phyloP scores from a whole-genome alignment of 805 yeast genomes.

The Cyberlindnera americana region DNA sequence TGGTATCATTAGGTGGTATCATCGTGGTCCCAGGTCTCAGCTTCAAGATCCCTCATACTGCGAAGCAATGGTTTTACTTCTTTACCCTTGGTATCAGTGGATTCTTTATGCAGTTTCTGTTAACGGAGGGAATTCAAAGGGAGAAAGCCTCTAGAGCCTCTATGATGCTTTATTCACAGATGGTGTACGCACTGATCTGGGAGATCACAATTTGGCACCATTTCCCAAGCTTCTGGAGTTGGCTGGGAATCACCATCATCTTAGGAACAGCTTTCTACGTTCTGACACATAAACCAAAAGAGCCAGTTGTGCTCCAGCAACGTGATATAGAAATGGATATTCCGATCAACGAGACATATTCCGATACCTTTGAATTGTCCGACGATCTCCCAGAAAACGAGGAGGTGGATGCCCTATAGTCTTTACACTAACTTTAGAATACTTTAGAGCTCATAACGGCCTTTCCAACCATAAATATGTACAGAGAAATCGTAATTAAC shows the following conservation, averaged over 20 bases:
- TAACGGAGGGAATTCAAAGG: constrained; percentile 80
- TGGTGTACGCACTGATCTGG: constrained; percentile 75
- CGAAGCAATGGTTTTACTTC: constrained; percentile 64
- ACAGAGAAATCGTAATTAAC: too few relatives aligned
- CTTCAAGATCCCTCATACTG: constrained; percentile 58
- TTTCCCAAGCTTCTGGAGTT: constrained; percentile 64
- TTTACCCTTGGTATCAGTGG: constrained; percentile 68
- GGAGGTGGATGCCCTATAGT: too few relatives aligned
- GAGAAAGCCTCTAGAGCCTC: constrained; percentile 77
- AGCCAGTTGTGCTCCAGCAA: too few relatives aligned
- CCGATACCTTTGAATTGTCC: too few relatives aligned
- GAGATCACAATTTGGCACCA: constrained; percentile 71
- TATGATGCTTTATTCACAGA: constrained; percentile 69
- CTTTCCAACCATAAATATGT: too few relatives aligned
- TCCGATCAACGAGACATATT: too few relatives aligned
- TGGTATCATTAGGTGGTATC: constrained; percentile 52
- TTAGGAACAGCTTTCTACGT: constrained; percentile 61
- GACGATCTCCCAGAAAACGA: too few relatives aligned
- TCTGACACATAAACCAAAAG: constrained; percentile 45
- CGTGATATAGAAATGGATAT: neutral
- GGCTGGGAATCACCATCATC: constrained; percentile 67
- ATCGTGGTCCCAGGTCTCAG: constrained; percentile 52
- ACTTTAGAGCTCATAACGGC: too few relatives aligned
- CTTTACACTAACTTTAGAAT: too few relatives aligned
- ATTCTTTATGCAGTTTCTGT: constrained; percentile 72